A percentile compares a stretch with the other conserved stretches of the same genome.
Evolutionary conservation across 2,329 filamentous ascomycete species (phyloP).

Genomic region (Aspergillus vadensis): DNA sequence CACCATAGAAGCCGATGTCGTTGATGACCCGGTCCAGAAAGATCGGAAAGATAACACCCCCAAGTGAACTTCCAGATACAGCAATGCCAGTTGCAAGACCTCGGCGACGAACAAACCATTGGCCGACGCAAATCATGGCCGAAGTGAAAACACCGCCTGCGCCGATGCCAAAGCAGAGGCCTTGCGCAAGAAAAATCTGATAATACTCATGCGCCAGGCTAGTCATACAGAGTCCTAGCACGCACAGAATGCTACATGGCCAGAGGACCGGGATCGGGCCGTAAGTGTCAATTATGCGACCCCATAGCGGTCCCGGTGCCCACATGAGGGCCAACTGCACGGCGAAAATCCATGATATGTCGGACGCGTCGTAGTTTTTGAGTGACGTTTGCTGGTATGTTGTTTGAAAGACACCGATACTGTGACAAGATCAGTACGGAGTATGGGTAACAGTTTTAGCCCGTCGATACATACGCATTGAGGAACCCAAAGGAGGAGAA

Average conservation of each 20-base stretch:
- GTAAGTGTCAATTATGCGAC: constrained; percentile 18
- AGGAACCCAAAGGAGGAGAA: constrained; percentile 5
- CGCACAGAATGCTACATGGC: constrained; percentile 18
- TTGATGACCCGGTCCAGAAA: constrained; percentile 22
- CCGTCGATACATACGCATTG: not conserved
- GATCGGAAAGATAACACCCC: constrained; percentile 29
- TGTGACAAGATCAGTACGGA: not conserved
- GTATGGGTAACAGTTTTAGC: no score
- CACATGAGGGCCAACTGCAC: constrained; percentile 49
- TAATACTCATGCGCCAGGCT: constrained; percentile 20
- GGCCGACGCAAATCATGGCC: constrained; percentile 19
- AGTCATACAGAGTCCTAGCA: constrained; percentile 21
- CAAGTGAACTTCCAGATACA: constrained; percentile 17
- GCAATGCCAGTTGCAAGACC: constrained; percentile 19
- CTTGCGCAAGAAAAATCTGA: constrained; percentile 21
- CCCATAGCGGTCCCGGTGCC: constrained; percentile 25
- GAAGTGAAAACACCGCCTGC: constrained; percentile 20
- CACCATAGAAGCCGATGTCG: constrained; percentile 22
- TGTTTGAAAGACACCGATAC: constrained; percentile 48
- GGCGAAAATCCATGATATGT: constrained; percentile 50
- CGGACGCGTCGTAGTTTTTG: constrained; percentile 40
- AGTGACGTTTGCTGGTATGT: constrained; percentile 49
- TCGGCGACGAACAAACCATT: constrained; percentile 21
- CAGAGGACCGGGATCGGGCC: constrained; percentile 16
- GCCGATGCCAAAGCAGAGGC: constrained; percentile 20